Percentiles rank a stretch among this genome's conserved stretches.
Evolutionary conservation across 495 filamentous ascomycete genomes (phyloP).

Genomic region (Talaromyces adpressus): DNA sequence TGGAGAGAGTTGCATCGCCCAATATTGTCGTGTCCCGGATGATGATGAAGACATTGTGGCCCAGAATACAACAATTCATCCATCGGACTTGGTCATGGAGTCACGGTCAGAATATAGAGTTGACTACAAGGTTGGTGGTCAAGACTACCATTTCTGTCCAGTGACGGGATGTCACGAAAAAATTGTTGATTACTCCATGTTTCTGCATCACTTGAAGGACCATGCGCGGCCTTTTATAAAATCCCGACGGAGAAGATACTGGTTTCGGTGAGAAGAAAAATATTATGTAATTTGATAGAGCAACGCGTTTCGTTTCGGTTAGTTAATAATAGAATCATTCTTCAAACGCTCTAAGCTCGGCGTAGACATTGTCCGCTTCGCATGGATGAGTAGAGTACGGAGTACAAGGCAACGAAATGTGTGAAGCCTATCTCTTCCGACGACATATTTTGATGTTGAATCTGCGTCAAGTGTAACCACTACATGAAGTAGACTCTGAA

Average conservation of each 20-base stretch:
- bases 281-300: not conserved
- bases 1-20: not conserved
- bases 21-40: constrained; percentile 4
- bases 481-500: not conserved
- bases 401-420: not conserved
- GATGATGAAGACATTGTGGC: not conserved
- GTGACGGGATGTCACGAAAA: not conserved
- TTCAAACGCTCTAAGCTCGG: not conserved
- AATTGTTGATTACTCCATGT: not conserved
- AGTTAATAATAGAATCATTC: not conserved
- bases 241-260: not conserved
- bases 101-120: not conserved
- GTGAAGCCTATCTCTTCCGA: not conserved
- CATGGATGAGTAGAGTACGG: not conserved
- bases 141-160: constrained; percentile 1
- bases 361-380: not conserved
- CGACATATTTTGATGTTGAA: not conserved
- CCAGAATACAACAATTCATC: not conserved
- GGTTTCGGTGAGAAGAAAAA: not conserved
- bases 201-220: not conserved
- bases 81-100: not conserved
- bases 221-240: not conserved
- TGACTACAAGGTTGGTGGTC: not conserved
- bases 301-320: not conserved
- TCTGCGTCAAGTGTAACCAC: not conserved